Percentiles rank a stretch among this genome's conserved stretches.
These are phyloP conservation scores for Rubia balearica DNA, from an alignment of 305 asterid species.

Conservation along the genomic window DNA sequence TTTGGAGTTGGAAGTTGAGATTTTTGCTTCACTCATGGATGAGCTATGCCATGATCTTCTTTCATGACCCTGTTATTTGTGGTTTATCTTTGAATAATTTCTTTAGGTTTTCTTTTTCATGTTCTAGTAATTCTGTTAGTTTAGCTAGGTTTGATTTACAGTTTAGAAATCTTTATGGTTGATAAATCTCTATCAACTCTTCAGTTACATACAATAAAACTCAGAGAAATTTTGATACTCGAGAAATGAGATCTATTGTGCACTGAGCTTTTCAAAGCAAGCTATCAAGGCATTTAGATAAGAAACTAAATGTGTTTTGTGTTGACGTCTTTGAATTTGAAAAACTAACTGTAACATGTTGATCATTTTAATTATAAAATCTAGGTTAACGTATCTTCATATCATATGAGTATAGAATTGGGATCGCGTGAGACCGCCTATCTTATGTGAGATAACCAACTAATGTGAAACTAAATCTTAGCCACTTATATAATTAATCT, in stretches of 20 bases:
- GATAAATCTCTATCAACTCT: slow-evolving; percentile 9
- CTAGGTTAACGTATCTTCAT: no score
- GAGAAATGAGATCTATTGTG: background rate
- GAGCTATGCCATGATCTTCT: slow-evolving; percentile 38
- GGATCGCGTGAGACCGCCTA: no score
- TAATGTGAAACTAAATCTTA: no score
- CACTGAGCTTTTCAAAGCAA: background rate
- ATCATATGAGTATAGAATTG: no score
- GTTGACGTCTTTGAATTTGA: no score
- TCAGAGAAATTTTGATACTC: background rate
- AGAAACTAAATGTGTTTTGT: no score
- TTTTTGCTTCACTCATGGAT: slow-evolving; percentile 39
- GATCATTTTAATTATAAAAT: no score
- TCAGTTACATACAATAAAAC: background rate
- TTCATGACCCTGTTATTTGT: background rate
- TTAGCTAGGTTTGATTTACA: slow-evolving; percentile 3
- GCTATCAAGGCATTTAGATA: background rate
- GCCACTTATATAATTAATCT: no score
- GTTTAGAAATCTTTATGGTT: slow-evolving; percentile 2
- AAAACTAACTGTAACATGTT: no score
- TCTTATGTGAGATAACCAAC: no score
- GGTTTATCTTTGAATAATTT: background rate
- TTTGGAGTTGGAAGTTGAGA: slow-evolving; percentile 48
- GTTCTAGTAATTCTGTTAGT: background rate
- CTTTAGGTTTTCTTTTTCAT: background rate